These are phyloP conservation scores for Mucor irregularis DNA, from an alignment of 371 early-diverging fungal species.

Conservation along the genomic window DNA sequence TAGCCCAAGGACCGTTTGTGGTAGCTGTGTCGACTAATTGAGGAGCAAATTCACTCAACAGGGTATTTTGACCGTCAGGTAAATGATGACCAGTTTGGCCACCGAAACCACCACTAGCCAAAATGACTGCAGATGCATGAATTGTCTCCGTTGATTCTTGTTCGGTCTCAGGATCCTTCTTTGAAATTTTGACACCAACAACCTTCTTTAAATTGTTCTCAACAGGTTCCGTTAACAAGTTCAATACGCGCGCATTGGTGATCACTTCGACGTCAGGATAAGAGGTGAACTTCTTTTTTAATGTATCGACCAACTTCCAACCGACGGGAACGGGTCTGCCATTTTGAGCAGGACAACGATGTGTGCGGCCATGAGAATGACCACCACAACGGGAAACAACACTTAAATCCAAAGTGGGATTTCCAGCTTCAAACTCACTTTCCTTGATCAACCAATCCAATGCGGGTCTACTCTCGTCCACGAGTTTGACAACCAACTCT, in stretches of 20 bases:
- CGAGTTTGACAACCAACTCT: slow-evolving; percentile 59
- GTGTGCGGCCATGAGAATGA: slow-evolving; percentile 68
- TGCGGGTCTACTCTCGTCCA: slow-evolving; percentile 66
- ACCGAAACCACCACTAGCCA: slow-evolving; percentile 40
- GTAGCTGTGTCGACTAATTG: slow-evolving; percentile 68
- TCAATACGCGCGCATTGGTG: slow-evolving; percentile 38
- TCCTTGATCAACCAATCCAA: slow-evolving; percentile 71
- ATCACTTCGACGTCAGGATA: slow-evolving; percentile 47
- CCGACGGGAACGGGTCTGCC: slow-evolving; percentile 70
- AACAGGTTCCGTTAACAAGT: neutral
- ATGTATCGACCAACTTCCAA: slow-evolving; percentile 61
- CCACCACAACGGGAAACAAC: slow-evolving; percentile 81
- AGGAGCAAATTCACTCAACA: slow-evolving; percentile 60
- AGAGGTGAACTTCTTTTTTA: slow-evolving; percentile 30
- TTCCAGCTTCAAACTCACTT: slow-evolving; percentile 41
- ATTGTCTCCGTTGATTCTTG: slow-evolving; percentile 28
- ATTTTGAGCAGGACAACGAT: slow-evolving; percentile 55
- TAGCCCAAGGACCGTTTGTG: slow-evolving; percentile 84
- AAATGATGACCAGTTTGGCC: slow-evolving; percentile 25
- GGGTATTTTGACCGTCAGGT: slow-evolving; percentile 23
- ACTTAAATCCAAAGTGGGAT: slow-evolving; percentile 51
- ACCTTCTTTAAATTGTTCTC: slow-evolving; percentile 1
- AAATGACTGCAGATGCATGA: slow-evolving; percentile 26
- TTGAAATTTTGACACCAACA: slow-evolving; percentile 19
- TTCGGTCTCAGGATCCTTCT: slow-evolving; percentile 16